Evolutionary conservation across 495 filamentous ascomycete genomes (phyloP).

Genomic region (Sordaria brevicollis): DNA sequence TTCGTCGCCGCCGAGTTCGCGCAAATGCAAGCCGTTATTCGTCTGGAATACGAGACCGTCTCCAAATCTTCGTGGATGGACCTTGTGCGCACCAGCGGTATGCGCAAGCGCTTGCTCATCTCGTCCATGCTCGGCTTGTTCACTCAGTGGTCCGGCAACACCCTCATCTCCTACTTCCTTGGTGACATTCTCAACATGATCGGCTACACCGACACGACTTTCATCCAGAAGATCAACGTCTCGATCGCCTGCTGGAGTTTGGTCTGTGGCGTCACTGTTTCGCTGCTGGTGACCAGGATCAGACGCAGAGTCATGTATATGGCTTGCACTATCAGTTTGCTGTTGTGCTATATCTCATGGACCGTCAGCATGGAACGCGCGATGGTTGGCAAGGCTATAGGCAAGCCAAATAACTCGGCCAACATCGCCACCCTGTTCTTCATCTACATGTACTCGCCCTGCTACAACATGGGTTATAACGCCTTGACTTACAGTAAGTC

Average conservation of each 20-base stretch:
- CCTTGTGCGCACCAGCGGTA: conserved; percentile 43
- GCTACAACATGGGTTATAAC: conserved; percentile 60
- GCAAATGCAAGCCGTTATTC: conserved; percentile 50
- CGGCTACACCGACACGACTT: conserved; percentile 39
- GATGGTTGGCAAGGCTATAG: conserved; percentile 27
- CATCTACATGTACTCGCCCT: conserved; percentile 52
- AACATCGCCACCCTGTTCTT: conserved; percentile 44
- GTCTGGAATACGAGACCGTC: conserved; percentile 39
- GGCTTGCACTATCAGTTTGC: conserved; percentile 38
- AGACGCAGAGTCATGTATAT: conserved; percentile 50
- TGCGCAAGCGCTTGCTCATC: conserved; percentile 47
- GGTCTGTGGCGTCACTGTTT: conserved; percentile 39
- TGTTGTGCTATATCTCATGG: conserved; percentile 48
- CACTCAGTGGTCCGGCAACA: conserved; percentile 58
- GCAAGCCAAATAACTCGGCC: conserved; percentile 25
- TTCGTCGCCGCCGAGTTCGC: conserved; percentile 52
- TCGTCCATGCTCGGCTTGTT: conserved; percentile 49
- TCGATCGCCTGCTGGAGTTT: conserved; percentile 49
- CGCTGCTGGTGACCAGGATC: conserved; percentile 42
- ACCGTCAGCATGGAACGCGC: conserved; percentile 49
- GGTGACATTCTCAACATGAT: conserved; percentile 39
- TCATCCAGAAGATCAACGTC: conserved; percentile 47
- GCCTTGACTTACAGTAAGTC: conserved; percentile 52
- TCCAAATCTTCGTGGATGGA: conserved; percentile 46
- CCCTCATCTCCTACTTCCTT: conserved; percentile 51